Evolutionary conservation across 495 filamentous ascomycete species (phyloP), one percentile per base, ranked within the genome.

Genomic region (Parathielavia hyrcaniae): DNA sequence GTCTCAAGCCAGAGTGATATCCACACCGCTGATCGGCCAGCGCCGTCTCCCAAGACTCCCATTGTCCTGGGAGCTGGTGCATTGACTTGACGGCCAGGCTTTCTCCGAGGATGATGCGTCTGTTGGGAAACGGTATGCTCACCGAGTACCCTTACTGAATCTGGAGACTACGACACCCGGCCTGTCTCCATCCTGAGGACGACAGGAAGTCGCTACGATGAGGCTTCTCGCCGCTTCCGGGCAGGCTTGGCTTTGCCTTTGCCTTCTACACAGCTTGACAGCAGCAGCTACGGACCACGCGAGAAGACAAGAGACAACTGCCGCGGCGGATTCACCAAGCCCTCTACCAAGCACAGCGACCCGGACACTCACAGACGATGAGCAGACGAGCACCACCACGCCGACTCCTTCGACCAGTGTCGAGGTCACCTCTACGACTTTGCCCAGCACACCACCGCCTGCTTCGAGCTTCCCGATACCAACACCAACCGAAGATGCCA

Each of bases 181-280:
- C 20, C 32, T 40, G 19, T 19, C 19, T 54, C 11, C 13, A 6
- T 13, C 17, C 43, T 34, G 32, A 36, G 59, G 39, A 17, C 48
- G 38, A 32, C n/a, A 36, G 59, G 39, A 17, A 52, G 38, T 38
- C n/a, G 16, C 26, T 19, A 43, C 30, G 6, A 64, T 65, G 59
- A 61, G 45, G 41, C 22, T 59, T 20, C 23, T 35, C 12, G 35
- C 30, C 14, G 17, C 58, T 58, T 57, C 51, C 32, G 26, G 64
- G 39, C 62, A 56, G 62, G 63, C 67, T 53, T 47, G 74, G 55
- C 61, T 75, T 44, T 73, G 66, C 44, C 48, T 73, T 2, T 39
- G 55, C 53, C 22, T 71, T 11, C 52, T 63, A 45, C 57, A 68
- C 44, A 39, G 62, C 41, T 22, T 55, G 19, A 64, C 54, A 2